A percentile compares a stretch with the other conserved stretches of the same genome.
Evolutionary conservation across 2,329 filamentous ascomycete species (phyloP).

Genomic region (Ophiocordyceps camponoti-floridani): DNA sequence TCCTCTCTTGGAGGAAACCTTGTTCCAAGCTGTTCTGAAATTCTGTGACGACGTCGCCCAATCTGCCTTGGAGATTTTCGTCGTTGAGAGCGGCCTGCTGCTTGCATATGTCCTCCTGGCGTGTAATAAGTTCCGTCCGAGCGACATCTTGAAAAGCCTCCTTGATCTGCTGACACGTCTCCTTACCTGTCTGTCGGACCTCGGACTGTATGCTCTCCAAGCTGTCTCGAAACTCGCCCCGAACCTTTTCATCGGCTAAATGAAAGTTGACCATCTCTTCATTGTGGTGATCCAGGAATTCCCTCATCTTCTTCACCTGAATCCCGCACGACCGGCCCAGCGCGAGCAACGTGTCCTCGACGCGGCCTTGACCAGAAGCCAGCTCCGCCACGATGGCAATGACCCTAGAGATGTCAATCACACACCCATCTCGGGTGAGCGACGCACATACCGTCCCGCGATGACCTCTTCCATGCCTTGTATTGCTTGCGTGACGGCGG

Average conservation of each 20-base stretch:
- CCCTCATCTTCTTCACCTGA: background rate
- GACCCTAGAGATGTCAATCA: background rate
- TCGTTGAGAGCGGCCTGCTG: slow-evolving; percentile 5
- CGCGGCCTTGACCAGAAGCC: background rate
- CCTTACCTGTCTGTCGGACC: slow-evolving; percentile 1
- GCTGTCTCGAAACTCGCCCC: background rate
- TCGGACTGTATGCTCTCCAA: background rate
- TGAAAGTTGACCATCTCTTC: background rate
- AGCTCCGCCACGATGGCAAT: background rate
- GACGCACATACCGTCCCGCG: background rate
- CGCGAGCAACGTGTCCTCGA: background rate
- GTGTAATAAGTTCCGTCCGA: slow-evolving; percentile 1
- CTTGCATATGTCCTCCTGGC: slow-evolving; percentile 1
- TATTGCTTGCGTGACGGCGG: background rate
- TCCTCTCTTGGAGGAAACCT: slow-evolving; percentile 7
- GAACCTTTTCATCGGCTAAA: background rate
- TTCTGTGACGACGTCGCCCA: slow-evolving; percentile 5
- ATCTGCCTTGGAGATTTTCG: slow-evolving; percentile 3
- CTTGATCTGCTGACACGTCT: slow-evolving; percentile 5
- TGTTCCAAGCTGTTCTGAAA: slow-evolving; percentile 8
- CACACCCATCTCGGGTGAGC: background rate
- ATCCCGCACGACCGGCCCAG: background rate
- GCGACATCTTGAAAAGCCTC: slow-evolving; percentile 3
- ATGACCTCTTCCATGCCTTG: background rate
- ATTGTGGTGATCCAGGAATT: background rate